Evolutionary conservation across 2,329 filamentous ascomycete genomes (phyloP), one percentile per base, ranked within the genome.

Genomic region (Camillea tinctor): DNA sequence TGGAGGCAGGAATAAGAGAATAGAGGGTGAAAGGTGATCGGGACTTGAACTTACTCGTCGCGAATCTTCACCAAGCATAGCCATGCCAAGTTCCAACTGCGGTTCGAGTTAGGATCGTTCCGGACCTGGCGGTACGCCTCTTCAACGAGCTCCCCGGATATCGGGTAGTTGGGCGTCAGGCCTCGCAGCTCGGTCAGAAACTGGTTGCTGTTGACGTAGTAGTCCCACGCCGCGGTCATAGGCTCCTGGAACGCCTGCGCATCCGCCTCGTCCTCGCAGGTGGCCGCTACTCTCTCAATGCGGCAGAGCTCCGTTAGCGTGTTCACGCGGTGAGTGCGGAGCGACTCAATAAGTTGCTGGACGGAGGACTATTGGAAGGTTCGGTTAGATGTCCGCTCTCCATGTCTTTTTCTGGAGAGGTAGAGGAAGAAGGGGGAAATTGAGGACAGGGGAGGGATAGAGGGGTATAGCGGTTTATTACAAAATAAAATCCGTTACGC

Each of bases 71-170:
- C 77, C 9, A 92, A 76, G 30, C 89, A 86, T 52, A 92, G 76
- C 89, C 89, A 92, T 50, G 88, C 89, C 66, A 89, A 79, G 70
- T 92, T 93, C 89, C 90, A 92, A 71, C 88, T 91, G 22, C 86
- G 81, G 66, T 86, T 87, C 64, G 86, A 89, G 19, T 81, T 77
- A 0, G 88, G 87, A 63, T 92, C 89, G 24, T 76, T 78, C 57
- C 82, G 79, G 2, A 92, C 89, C 21, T 87, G 79, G 58, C 77
- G 74, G 68, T 88, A 87, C 0, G 89, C 89, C 68, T 90, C 88
- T 54, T 84, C 80, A 1, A 92, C 72, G 36, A 88, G 81, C 54
- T 87, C 85, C 13, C 83, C 84, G 65, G 84, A 85, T 72, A 92
- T 87, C 0, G 89, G 88, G 67, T 89, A 92, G 66, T 83, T 84